Base-by-base conservation (phyloP, 441 rosid species). In the Jatropha multifida region DNA sequence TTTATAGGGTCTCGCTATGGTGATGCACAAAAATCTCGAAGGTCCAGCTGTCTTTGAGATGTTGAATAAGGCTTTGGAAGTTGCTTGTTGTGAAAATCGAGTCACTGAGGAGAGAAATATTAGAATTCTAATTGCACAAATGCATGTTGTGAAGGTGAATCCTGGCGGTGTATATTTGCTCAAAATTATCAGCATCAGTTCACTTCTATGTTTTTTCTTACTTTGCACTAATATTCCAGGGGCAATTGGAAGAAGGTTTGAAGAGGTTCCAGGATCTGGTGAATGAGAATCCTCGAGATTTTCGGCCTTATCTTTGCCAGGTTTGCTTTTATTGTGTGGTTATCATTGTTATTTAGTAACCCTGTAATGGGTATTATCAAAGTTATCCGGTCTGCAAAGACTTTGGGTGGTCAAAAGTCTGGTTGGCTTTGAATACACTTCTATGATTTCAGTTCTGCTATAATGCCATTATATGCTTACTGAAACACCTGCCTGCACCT, bases 291-390 rank as follows among this genome's bases (percentile, higher is more conserved):
- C 97, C 97, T 81, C 86, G 89, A 76, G 98, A 95, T 85, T 93
- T 95, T 49, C 88, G 99, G 77, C 97, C 98, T 44, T 95, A 93
- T 80, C 99, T 95, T 81, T 93, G 97, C 82, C 96, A 90, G 93
- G 98, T 68, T 76, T 38, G 2, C 10, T 58, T 49, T 26, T 17
- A 20, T 60, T 13, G 3, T 42, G 15, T 66, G 6, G 23, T 26
- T 11, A 32, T 32, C 2, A 32, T 40, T 20, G 52, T 44, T 7
- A 23, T 13, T 76, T 14, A 9, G 7, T 51, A 3, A 20, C 17
- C 18, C n/a, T 51, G 58, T 12, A 62, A 49, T 3, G 20, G 20
- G n/a, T 67, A 46, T 46, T 13, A 0, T n/a, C 20, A 15, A 26
- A 65, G 67, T 40, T 2, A 37, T 20, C 15, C 5, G 2, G 17